Evolutionary conservation across 768 basidiomycete genomes (phyloP).

Genomic region (Podaxis mareebaensis): DNA sequence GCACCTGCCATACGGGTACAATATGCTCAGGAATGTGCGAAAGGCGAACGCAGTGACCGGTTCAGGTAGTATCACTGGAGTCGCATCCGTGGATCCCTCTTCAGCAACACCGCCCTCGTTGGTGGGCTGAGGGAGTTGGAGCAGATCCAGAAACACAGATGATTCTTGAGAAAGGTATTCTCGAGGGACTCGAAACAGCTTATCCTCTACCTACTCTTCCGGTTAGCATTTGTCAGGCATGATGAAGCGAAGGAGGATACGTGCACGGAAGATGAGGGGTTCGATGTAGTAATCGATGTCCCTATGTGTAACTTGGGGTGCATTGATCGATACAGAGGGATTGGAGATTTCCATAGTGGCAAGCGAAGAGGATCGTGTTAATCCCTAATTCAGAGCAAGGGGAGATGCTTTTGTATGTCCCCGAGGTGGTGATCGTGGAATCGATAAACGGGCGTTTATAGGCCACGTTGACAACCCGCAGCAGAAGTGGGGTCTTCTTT

Average conservation of each 20-base stretch:
- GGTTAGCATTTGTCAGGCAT: neutral
- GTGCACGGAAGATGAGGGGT: slow-evolving; percentile 2
- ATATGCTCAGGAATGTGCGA: slow-evolving; percentile 13
- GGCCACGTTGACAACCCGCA: no score
- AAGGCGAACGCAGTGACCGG: slow-evolving; percentile 8
- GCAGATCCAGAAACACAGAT: slow-evolving; percentile 33
- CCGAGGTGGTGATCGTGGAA: no score
- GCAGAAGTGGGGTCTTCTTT: no score
- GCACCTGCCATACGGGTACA: slow-evolving; percentile 11
- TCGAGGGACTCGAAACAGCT: slow-evolving; percentile 38
- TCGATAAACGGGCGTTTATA: no score
- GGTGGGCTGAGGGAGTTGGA: slow-evolving; percentile 28
- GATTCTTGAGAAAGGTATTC: slow-evolving; percentile 35
- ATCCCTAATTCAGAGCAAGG: no score
- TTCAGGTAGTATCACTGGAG: neutral
- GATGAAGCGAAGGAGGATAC: slow-evolving; percentile 14
- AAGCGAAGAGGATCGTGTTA: no score
- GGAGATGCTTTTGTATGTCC: no score
- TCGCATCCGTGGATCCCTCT: slow-evolving; percentile 2
- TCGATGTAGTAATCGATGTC: slow-evolving; percentile 5
- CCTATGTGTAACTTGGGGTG: neutral
- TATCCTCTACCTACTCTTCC: slow-evolving; percentile 35
- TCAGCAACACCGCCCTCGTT: neutral
- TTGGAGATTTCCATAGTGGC: neutral
- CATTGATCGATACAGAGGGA: neutral